These are phyloP conservation scores for Curvularia sp. DNA, from an alignment of 2,329 filamentous ascomycete genomes.

Conservation along the genomic window DNA sequence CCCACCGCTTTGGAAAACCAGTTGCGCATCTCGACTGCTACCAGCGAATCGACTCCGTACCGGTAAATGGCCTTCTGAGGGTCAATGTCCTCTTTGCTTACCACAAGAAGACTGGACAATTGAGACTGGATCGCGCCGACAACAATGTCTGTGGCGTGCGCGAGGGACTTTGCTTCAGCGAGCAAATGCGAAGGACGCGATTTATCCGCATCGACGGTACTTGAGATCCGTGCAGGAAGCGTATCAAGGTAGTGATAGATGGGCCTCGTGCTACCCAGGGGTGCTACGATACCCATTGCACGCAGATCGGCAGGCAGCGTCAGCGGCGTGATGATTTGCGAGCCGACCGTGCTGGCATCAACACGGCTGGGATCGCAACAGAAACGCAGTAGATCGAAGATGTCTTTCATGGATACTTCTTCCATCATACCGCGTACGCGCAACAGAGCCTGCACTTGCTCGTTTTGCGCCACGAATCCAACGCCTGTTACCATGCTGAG, in stretches of 20 bases:
- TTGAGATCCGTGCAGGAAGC: conserved; percentile 15
- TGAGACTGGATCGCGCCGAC: conserved; percentile 21
- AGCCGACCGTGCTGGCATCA: conserved; percentile 2
- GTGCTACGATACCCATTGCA: conserved; percentile 23
- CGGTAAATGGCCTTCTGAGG: conserved; percentile 27
- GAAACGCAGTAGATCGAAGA: conserved; percentile 28
- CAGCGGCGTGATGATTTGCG: conserved; percentile 30
- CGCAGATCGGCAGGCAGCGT: conserved; percentile 26
- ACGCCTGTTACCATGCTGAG: conserved; percentile 25
- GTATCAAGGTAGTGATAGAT: conserved; percentile 20
- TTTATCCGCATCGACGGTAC: conserved; percentile 4
- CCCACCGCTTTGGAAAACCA: conserved; percentile 26
- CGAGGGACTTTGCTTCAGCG: conserved; percentile 13
- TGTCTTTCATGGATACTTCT: conserved; percentile 26
- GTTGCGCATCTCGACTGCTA: conserved; percentile 36
- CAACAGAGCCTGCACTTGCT: conserved; percentile 20
- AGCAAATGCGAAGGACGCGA: conserved; percentile 13
- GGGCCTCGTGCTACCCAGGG: conserved; percentile 23
- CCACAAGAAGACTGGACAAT: conserved; percentile 20
- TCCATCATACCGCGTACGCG: conserved; percentile 18
- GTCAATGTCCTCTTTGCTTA: conserved; percentile 32
- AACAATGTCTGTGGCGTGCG: conserved; percentile 20
- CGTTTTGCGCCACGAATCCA: conserved; percentile 25
- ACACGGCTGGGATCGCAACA: conserved; percentile 23
- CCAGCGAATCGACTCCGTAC: conserved; percentile 39